Percentiles rank a stretch among this genome's conserved stretches.
These are phyloP conservation scores for Aspergillus steynii DNA, from an alignment of 495 filamentous ascomycete species.

Conservation along the genomic window DNA sequence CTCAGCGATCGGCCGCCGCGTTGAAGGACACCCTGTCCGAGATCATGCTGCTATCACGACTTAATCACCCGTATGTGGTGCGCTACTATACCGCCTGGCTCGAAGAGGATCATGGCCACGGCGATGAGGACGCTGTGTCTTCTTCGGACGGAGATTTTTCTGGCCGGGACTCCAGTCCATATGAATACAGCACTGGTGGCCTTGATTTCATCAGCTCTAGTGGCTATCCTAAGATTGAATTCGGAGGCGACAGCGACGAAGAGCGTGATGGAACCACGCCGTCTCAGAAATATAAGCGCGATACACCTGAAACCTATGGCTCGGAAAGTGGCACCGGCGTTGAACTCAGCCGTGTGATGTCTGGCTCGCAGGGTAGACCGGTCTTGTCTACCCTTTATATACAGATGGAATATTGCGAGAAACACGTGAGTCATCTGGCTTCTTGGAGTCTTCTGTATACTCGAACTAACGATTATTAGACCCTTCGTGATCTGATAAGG, in stretches of 20 bases:
- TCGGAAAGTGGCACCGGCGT: conserved; percentile 27
- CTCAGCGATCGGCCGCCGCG: conserved; percentile 72
- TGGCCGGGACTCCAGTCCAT: conserved; percentile 54
- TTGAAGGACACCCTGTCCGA: conserved; percentile 88
- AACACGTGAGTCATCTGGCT: conserved; percentile 57
- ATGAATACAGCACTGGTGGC: conserved; percentile 73
- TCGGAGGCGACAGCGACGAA: conserved; percentile 70
- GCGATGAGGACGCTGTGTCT: conserved; percentile 57
- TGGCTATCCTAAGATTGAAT: conserved; percentile 77
- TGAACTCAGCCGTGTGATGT: conserved; percentile 35
- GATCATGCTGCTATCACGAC: conserved; percentile 81
- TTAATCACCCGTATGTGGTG: conserved; percentile 96
- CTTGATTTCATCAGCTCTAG: conserved; percentile 93
- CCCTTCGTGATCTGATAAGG: conserved; percentile 85
- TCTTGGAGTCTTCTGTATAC: not conserved
- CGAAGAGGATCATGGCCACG: conserved; percentile 65
- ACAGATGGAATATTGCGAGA: conserved; percentile 98
- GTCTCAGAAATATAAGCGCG: conserved; percentile 26
- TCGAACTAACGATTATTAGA: conserved; percentile 46
- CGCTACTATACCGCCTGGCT: conserved; percentile 95
- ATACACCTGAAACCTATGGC: conserved; percentile 26
- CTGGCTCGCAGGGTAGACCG: conserved; percentile 42
- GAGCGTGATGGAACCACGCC: conserved; percentile 44
- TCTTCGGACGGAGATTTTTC: conserved; percentile 55
- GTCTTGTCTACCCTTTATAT: conserved; percentile 70